Base-by-base conservation (phyloP, 176 grass and related monocot genomes). In the Coix lacrymajobi region DNA sequence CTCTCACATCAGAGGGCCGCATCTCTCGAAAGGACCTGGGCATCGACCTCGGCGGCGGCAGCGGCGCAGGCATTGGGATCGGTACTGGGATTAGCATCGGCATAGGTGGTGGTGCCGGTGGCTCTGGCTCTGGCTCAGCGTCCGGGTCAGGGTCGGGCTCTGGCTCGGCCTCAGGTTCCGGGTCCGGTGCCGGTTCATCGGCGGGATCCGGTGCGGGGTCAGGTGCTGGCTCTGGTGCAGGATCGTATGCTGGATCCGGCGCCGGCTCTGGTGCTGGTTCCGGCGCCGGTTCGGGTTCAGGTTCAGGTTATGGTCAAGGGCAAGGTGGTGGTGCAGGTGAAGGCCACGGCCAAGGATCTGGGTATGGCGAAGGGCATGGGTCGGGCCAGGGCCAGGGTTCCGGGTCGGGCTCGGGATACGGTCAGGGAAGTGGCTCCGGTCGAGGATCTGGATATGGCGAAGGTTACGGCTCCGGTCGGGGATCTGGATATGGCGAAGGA, bases 351-450 rank as follows among this genome's bases (percentile, higher is more conserved):
- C 75, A 81, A 31, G 80, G 63, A 24, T 87, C 52, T 7, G 64
- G 79, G 1, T 78, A 83, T 3, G 77, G 78, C 0, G 40, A 81
- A 60, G 87, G 87, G 13, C 75, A 71, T 0, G 81, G 80, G 14
- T 83, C 85, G 20, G 85, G 85, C 30, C 40, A 83, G 12, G 86
- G 86, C 7, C 57, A 78, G 20, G 87, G 75, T 57, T 79, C 37
- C 0, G 79, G 79, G 7, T 76, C 31, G 1, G 68, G 87, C 13
- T 87, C 58, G 7, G 84, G 78, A 11, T 65, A 77, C 3, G 85
- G 85, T 11, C 52, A 83, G 5, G 66, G 66, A 69, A 40, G 66
- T 22, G 66, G 66, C 7, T 77, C 41, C 73, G 84, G 84, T 28
- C 43, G 46, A 64, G 85, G 71, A 12, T 76, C 26, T 2, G 70